Evolutionary conservation across 208 protist genomes (phyloP).

Genomic region (Trypanosoma vivax): DNA sequence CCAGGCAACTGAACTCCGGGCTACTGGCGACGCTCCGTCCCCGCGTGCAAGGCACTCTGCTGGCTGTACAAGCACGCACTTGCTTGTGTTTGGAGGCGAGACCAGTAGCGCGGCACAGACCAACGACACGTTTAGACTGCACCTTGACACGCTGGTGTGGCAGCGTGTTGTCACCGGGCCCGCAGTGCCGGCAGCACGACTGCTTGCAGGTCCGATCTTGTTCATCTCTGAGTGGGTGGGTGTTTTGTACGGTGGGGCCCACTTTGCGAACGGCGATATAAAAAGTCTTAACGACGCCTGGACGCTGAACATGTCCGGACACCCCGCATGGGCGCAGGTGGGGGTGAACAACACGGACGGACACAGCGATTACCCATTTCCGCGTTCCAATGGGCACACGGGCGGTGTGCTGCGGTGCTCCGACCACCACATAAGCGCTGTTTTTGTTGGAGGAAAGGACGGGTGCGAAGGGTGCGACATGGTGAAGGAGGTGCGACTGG

Average conservation of each 20-base stretch:
- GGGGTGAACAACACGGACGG: conserved; percentile 2
- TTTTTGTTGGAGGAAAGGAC: conserved; percentile 70
- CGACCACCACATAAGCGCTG: conserved; percentile 3
- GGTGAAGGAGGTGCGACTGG: conserved; percentile 31
- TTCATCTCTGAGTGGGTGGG: conserved; percentile 26
- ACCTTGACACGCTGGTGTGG: conserved; percentile 35
- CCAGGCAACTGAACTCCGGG: conserved; percentile 13
- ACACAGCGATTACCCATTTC: conserved; percentile 1
- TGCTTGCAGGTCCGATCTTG: conserved; percentile 38
- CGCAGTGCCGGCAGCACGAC: conserved; percentile 28
- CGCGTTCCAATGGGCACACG: conserved; percentile 34
- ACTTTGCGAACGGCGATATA: conserved; percentile 47
- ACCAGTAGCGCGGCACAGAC: conserved; percentile 42
- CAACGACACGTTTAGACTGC: conserved; percentile 35
- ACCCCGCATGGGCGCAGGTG: conserved; percentile 6
- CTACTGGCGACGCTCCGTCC: conserved; percentile 32
- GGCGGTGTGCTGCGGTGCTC: conserved; percentile 11
- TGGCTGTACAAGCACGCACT: conserved; percentile 13
- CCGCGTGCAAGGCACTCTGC: conserved; percentile 49
- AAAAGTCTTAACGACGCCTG: conserved; percentile 48
- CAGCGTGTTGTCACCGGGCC: conserved; percentile 9
- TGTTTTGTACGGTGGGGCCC: conserved; percentile 60
- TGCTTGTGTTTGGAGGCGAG: conserved; percentile 65
- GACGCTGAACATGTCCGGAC: conserved; percentile 19
- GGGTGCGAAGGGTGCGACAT: conserved; percentile 43